Conservation (phyloP, 75 land plant species). For the Sequoiadendron giganteum region DNA sequence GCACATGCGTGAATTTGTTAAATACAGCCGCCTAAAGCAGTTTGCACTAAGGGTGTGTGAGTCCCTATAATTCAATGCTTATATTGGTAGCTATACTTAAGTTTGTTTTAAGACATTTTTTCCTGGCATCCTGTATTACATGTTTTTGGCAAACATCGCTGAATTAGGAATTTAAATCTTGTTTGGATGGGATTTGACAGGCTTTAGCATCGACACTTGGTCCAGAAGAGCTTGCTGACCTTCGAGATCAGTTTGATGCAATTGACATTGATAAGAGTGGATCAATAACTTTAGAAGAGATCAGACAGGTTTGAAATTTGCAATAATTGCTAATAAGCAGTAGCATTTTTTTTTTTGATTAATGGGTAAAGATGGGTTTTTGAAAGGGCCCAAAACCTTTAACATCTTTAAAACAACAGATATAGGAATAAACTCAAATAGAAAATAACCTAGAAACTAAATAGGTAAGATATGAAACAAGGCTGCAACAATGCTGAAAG, state of each 20-base stretch:
- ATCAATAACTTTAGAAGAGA: constrained; percentile 89
- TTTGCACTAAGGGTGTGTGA: constrained; percentile 79
- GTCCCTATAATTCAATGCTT: neutral
- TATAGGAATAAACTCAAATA: too few relatives aligned
- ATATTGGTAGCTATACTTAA: neutral
- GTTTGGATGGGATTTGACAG: constrained; percentile 27
- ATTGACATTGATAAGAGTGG: constrained; percentile 97
- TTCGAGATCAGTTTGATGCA: constrained; percentile 98
- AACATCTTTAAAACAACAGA: too few relatives aligned
- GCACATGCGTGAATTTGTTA: constrained; percentile 96
- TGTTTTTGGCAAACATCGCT: neutral
- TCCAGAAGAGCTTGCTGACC: constrained; percentile 76
- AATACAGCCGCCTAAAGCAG: constrained; percentile 92
- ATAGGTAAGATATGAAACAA: too few relatives aligned
- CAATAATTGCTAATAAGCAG: neutral
- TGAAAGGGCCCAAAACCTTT: neutral
- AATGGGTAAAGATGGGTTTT: neutral
- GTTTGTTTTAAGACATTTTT: neutral
- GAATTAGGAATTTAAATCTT: neutral
- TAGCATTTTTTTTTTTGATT: neutral
- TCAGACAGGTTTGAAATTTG: constrained; percentile 66
- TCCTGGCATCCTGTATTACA: neutral
- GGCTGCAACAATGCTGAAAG: too few relatives aligned
- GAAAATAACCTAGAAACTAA: too few relatives aligned
- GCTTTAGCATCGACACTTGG: constrained; percentile 92